A percentile compares a stretch with the other conserved stretches of the same genome.
Evolutionary conservation across 2,329 filamentous ascomycete genomes (phyloP).

Genomic region (Phaeosphaeriaceae sp.): DNA sequence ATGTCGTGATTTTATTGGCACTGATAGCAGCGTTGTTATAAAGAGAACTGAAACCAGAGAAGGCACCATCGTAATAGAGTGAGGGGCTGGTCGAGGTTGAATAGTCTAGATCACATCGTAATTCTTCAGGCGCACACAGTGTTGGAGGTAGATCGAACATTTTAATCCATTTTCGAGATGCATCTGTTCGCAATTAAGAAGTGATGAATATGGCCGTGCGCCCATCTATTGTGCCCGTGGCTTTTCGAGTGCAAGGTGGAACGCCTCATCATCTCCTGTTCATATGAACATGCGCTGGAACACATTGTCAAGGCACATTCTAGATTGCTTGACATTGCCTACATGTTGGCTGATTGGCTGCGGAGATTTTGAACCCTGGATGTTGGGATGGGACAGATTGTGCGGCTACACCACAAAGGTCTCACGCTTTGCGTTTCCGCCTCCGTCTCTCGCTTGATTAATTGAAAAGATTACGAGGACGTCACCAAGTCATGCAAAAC

Average conservation of each 20-base stretch:
- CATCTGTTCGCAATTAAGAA: background rate
- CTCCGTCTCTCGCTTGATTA: no score
- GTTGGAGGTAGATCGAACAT: background rate
- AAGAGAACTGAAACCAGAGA: conserved; percentile 17
- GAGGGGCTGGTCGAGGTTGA: background rate
- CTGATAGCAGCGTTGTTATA: conserved; percentile 11
- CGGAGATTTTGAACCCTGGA: background rate
- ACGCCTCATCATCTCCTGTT: background rate
- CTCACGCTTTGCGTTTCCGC: background rate
- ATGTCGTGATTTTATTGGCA: conserved; percentile 17
- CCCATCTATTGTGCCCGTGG: background rate
- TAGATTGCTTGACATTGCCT: conserved; percentile 2
- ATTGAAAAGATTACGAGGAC: background rate
- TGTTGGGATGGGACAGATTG: background rate
- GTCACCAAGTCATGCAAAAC: background rate
- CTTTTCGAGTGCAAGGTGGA: background rate
- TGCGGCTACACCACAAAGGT: background rate
- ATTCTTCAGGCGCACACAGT: background rate
- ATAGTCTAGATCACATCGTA: background rate
- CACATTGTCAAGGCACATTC: background rate
- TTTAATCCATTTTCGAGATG: background rate
- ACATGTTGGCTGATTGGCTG: background rate
- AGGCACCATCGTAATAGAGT: conserved; percentile 7
- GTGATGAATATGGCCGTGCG: background rate
- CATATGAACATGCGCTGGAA: background rate